Conservation (phyloP, 768 basidiomycete genomes). For the Suillus variegatus region DNA sequence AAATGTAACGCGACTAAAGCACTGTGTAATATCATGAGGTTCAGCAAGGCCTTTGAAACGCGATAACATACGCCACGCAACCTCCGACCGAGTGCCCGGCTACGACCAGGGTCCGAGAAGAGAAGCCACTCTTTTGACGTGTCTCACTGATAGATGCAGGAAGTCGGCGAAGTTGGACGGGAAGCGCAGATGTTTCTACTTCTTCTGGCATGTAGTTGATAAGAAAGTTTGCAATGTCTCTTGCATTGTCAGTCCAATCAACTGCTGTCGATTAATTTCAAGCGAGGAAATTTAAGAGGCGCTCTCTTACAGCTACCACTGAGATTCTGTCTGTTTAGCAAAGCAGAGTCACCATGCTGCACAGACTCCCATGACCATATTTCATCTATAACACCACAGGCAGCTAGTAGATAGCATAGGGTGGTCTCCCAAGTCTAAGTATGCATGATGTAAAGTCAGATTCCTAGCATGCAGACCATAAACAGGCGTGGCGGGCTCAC, state of each 20-base stretch:
- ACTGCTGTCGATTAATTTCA: no score
- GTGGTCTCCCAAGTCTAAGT: conserved; percentile 79
- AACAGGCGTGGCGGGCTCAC: conserved; percentile 37
- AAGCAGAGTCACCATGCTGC: no score
- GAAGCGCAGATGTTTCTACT: conserved; percentile 38
- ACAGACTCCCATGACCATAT: no score
- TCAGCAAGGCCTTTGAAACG: conserved; percentile 14
- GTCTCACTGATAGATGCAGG: conserved; percentile 38
- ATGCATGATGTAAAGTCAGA: background rate
- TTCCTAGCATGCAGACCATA: background rate
- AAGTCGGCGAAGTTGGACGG: conserved; percentile 54
- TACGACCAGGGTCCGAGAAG: conserved; percentile 44
- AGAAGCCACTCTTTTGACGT: conserved; percentile 39
- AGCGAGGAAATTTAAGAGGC: background rate
- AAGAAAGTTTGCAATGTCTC: conserved; percentile 80
- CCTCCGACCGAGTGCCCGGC: conserved; percentile 87
- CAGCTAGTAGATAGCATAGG: conserved; percentile 51
- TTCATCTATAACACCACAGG: conserved; percentile 37
- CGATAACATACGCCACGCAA: conserved; percentile 60
- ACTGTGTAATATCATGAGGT: conserved; percentile 35
- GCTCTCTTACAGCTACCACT: no score
- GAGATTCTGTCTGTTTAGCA: no score
- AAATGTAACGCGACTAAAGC: conserved; percentile 60
- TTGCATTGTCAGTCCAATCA: conserved; percentile 68
- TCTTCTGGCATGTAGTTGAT: conserved; percentile 58